Conservation (phyloP, 306 rosid genomes). For the Vicia sativa region DNA sequence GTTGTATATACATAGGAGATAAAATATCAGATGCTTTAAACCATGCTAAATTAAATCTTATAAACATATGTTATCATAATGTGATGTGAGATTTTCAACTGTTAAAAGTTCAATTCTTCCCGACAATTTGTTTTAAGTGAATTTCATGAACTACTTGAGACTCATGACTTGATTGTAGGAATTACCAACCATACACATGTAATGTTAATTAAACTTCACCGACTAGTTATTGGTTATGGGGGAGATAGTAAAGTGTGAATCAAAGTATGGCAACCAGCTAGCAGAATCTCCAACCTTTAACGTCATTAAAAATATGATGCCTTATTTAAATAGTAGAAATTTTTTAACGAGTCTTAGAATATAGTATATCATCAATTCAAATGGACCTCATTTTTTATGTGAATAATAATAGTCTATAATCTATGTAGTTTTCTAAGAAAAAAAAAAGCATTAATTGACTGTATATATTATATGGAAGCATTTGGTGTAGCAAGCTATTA, state of each 20-base stretch:
- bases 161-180: neutral
- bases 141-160: neutral
- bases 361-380: constrained; percentile 11
- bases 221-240: constrained; percentile 15
- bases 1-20: no score
- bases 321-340: constrained; percentile 35
- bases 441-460: constrained; percentile 32
- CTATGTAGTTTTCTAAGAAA: constrained; percentile 12
- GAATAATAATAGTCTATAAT: constrained; percentile 5
- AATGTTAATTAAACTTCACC: constrained; percentile 33
- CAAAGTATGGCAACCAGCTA: constrained; percentile 47
- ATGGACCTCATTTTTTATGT: constrained; percentile 43
- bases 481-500: constrained; percentile 7
- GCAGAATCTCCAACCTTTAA: constrained; percentile 48
- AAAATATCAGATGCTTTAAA: no score
- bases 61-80: no score
- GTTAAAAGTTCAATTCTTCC: no score
- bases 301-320: constrained; percentile 44
- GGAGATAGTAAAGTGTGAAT: constrained; percentile 44
- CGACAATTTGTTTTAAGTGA: neutral
- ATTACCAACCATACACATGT: constrained; percentile 4
- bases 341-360: constrained; percentile 25
- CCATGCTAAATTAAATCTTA: no score
- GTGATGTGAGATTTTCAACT: no score
- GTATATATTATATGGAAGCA: constrained; percentile 37